phyloP scores from a whole-genome alignment of 768 basidiomycete genomes.

The Candolleomyces efflorescens region DNA sequence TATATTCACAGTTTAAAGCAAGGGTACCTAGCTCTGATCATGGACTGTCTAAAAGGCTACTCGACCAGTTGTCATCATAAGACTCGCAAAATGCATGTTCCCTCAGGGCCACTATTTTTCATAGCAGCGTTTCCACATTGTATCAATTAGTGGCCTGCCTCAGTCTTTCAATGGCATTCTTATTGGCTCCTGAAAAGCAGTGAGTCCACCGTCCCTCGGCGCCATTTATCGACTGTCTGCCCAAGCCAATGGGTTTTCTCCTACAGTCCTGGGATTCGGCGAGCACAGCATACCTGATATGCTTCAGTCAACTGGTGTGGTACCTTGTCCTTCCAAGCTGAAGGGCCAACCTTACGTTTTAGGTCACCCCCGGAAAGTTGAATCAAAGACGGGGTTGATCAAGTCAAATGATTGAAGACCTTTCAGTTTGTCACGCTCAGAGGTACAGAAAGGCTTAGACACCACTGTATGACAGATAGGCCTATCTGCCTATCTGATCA shows the following conservation, averaged over 20 bases:
- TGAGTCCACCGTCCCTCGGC: not conserved
- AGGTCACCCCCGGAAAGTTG: not conserved
- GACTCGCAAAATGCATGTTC: not conserved
- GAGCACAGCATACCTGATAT: not conserved
- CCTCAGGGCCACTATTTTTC: not conserved
- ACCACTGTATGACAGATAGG: too few species aligned
- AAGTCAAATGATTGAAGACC: too few species aligned
- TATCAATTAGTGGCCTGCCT: not conserved
- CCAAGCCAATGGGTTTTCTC: not conserved
- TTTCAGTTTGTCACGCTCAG: too few species aligned
- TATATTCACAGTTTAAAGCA: not conserved
- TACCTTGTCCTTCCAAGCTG: not conserved
- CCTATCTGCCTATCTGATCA: too few species aligned
- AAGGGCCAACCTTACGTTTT: not conserved
- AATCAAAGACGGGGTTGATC: not conserved
- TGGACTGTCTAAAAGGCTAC: not conserved
- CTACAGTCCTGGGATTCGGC: not conserved
- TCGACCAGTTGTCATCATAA: not conserved
- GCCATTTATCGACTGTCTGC: not conserved
- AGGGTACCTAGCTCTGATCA: not conserved
- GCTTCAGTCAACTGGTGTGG: not conserved
- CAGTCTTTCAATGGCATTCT: too few species aligned
- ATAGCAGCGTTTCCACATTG: too few species aligned
- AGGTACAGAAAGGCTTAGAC: too few species aligned
- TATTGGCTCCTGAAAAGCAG: not conserved